A percentile compares a stretch with the other conserved stretches of the same genome.
Evolutionary conservation across 805 yeast genomes (phyloP).

Genomic region (Metschnikowia baotianmanensis): DNA sequence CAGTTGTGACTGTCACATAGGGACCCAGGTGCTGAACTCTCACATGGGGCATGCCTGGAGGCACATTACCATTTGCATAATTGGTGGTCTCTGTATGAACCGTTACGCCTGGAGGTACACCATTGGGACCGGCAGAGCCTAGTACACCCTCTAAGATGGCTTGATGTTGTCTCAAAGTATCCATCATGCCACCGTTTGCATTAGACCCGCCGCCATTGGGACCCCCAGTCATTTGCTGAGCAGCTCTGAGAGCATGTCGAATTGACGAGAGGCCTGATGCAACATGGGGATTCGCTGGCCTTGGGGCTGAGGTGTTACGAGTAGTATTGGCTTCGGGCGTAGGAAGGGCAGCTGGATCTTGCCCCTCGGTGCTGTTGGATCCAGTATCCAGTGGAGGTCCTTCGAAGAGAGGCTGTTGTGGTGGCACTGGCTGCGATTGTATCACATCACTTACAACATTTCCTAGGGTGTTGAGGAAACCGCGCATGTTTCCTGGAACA

Average conservation of each 20-base stretch:
- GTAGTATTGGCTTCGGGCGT: not conserved
- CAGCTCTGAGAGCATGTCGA: not conserved
- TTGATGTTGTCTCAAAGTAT: constrained; percentile 7
- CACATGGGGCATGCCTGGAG: not conserved
- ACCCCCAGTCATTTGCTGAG: not conserved
- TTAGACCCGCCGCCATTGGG: not conserved
- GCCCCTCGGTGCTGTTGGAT: not conserved
- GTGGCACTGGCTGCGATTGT: constrained; percentile 1
- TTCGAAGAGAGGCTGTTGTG: not conserved
- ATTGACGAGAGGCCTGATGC: constrained; percentile 1
- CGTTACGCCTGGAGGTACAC: not conserved
- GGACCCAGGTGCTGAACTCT: not conserved
- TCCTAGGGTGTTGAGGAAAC: constrained; percentile 14
- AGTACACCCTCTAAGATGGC: constrained; percentile 6
- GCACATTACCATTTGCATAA: not conserved
- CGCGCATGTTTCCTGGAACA: constrained; percentile 2
- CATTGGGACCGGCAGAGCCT: not conserved
- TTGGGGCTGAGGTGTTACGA: not conserved
- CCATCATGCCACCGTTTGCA: constrained; percentile 1
- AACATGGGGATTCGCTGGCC: not conserved
- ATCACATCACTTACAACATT: constrained; percentile 12
- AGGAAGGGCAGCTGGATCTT: not conserved
- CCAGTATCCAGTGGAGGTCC: too few species aligned
- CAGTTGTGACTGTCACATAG: not conserved
- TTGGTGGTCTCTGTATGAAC: not conserved